Percentiles rank a stretch among this genome's conserved stretches.
Conservation (phyloP, 176 grass and related monocot species). For the Coix lacrymajobi region DNA sequence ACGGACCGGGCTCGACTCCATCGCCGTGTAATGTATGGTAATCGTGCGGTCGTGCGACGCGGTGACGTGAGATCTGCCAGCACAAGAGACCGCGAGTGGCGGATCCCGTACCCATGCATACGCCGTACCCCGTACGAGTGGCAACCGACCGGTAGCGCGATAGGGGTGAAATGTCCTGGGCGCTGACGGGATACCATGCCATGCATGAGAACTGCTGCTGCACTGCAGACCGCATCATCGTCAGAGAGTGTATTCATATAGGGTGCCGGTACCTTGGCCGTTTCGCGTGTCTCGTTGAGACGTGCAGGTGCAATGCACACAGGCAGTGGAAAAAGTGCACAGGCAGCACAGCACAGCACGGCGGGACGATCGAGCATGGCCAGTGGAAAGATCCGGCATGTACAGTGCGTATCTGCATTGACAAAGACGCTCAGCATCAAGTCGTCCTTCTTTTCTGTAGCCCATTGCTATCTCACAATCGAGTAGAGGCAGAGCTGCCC, state of each 20-base stretch:
- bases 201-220: not conserved
- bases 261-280: not conserved
- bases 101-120: not conserved
- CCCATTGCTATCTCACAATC: not conserved
- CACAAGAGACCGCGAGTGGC: not conserved
- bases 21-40: not conserved
- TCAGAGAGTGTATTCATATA: not conserved
- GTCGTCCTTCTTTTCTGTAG: not conserved
- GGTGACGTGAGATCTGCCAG: not conserved
- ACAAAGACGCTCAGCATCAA: slow-evolving; percentile 2
- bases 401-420: not conserved
- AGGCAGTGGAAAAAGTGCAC: no score
- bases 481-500: not conserved
- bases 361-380: not conserved
- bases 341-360: not conserved
- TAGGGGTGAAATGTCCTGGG: not conserved
- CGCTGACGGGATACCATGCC: not conserved
- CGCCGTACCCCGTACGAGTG: not conserved
- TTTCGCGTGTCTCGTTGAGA: not conserved
- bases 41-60: not conserved
- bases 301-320: not conserved
- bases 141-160: not conserved
- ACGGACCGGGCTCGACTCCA: not conserved
- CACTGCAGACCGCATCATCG: not conserved
- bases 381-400: not conserved